These are phyloP conservation scores for Apiospora phragmitis DNA, from an alignment of 2,329 filamentous ascomycete species.

Conservation along the genomic window DNA sequence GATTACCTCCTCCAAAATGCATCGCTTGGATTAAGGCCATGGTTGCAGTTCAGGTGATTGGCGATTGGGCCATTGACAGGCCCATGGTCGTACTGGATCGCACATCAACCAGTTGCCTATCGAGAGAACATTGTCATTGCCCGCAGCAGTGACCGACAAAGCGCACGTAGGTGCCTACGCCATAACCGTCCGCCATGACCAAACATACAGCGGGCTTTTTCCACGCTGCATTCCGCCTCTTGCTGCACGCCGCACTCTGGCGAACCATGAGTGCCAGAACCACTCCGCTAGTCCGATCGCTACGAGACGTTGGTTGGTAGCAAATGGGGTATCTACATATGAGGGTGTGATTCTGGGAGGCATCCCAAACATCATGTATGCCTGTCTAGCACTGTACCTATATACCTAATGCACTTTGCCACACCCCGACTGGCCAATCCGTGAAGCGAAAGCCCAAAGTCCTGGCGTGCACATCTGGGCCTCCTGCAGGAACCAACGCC, in stretches of 20 bases:
- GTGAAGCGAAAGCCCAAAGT: neutral
- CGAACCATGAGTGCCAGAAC: neutral
- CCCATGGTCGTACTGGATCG: neutral
- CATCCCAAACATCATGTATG: neutral
- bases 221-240: neutral
- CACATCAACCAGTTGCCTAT: neutral
- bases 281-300: neutral
- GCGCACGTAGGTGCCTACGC: neutral
- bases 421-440: neutral
- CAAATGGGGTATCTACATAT: neutral
- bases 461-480: neutral
- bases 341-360: neutral
- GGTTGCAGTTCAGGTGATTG: neutral
- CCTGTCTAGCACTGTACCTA: neutral
- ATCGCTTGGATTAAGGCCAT: neutral
- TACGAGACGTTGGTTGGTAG: neutral
- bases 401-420: neutral
- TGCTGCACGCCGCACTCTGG: neutral
- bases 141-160: neutral
- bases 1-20: neutral
- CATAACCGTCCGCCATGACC: neutral
- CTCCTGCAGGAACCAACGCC: constrained; percentile 1
- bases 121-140: neutral
- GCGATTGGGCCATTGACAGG: neutral
- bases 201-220: neutral